These are phyloP conservation scores for Epichloe glyceriae DNA, from an alignment of 2,329 filamentous ascomycete species.

Conservation along the genomic window DNA sequence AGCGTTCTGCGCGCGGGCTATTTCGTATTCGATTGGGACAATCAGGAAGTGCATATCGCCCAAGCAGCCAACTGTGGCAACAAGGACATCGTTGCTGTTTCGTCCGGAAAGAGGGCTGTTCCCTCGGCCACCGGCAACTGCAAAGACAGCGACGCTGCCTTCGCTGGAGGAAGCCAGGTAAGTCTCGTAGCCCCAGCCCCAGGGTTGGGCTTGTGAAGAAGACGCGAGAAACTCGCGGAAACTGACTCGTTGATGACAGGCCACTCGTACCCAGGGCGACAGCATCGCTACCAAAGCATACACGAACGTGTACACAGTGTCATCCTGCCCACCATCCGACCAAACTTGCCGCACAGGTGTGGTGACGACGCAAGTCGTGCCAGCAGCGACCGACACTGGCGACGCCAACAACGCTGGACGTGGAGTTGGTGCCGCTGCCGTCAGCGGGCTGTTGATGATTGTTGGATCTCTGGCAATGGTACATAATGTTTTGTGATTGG, in stretches of 20 bases:
- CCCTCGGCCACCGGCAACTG: constrained; percentile 24
- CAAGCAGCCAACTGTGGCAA: constrained; percentile 28
- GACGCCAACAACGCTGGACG: constrained; percentile 7
- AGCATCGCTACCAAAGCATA: constrained; percentile 8
- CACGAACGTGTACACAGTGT: constrained; percentile 15
- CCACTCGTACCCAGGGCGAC: constrained; percentile 1
- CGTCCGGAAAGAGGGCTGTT: constrained; percentile 20
- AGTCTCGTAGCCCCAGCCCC: not conserved
- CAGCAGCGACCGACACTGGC: constrained; percentile 2
- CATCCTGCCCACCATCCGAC: constrained; percentile 14
- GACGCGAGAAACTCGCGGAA: too few relatives aligned
- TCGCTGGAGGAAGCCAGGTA: constrained; percentile 3
- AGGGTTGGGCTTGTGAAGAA: too few relatives aligned
- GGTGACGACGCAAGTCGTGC: constrained; percentile 12
- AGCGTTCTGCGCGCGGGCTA: constrained; percentile 30
- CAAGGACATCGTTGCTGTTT: constrained; percentile 24
- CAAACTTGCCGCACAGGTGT: constrained; percentile 10
- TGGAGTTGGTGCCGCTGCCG: not conserved
- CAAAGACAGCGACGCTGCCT: constrained; percentile 13
- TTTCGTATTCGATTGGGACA: constrained; percentile 35
- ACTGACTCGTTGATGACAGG: constrained; percentile 3
- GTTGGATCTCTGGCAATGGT: constrained; percentile 1
- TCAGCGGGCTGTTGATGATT: not conserved
- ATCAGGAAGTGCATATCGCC: constrained; percentile 26
- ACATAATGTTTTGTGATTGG: constrained; percentile 3